These are phyloP conservation scores for Aspergillus ochraceoroseus DNA, from an alignment of 2,329 filamentous ascomycete species.

Conservation along the genomic window DNA sequence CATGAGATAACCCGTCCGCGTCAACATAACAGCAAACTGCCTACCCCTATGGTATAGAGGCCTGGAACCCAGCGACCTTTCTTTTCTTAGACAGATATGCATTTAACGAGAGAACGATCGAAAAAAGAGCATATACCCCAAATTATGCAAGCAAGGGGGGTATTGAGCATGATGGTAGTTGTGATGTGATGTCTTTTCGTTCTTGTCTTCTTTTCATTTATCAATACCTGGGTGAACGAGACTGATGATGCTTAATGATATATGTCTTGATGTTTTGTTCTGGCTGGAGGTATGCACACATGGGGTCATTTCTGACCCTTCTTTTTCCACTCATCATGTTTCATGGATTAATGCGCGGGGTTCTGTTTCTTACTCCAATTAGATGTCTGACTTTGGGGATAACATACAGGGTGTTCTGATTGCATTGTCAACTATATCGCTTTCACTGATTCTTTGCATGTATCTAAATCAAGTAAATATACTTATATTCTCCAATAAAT, in stretches of 20 bases:
- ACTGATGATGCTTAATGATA: conserved; percentile 19
- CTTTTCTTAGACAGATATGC: neutral
- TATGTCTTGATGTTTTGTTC: conserved; percentile 5
- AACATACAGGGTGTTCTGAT: conserved; percentile 5
- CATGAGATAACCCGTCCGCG: conserved; percentile 8
- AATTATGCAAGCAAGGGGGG: conserved; percentile 1
- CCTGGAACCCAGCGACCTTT: neutral
- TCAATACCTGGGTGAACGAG: conserved; percentile 5
- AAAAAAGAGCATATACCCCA: conserved; percentile 8
- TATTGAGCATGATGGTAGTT: conserved; percentile 1
- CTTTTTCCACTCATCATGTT: conserved; percentile 11
- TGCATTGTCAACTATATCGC: neutral
- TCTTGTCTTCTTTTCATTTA: conserved; percentile 5
- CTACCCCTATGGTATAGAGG: conserved; percentile 6
- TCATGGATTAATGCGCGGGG: conserved; percentile 11
- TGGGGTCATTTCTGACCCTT: neutral
- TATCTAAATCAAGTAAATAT: neutral
- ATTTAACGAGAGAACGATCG: conserved; percentile 2
- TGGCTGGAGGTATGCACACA: conserved; percentile 2
- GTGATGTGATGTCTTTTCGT: conserved; percentile 4
- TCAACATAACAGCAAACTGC: conserved; percentile 5
- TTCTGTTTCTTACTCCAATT: conserved; percentile 6
- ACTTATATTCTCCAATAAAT: too few species aligned
- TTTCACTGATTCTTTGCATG: too few species aligned
- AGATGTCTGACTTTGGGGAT: conserved; percentile 9